Evolutionary conservation across 192 early-diverging fungal genomes (phyloP).

Genomic region (Thamnidium elegans): DNA sequence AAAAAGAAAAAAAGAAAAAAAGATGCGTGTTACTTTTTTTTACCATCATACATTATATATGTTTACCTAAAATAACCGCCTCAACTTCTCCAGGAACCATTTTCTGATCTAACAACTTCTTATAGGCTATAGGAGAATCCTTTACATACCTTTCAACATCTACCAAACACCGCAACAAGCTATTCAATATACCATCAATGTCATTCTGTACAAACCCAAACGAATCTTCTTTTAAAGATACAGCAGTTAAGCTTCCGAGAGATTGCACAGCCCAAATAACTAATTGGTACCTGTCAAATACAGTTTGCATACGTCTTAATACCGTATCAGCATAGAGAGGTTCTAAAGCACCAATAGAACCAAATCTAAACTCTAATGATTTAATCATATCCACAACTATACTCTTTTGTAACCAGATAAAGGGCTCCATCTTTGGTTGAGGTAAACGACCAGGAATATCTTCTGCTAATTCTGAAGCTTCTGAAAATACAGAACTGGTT

Average conservation of each 20-base stretch:
- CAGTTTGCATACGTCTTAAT: constrained; percentile 7
- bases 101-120: background rate
- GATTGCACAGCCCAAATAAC: constrained; percentile 31
- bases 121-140: constrained; percentile 10
- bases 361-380: background rate
- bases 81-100: constrained; percentile 2
- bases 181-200: constrained; percentile 27
- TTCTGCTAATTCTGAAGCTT: background rate
- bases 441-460: background rate
- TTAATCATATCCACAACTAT: background rate
- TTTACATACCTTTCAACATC: constrained; percentile 17
- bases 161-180: constrained; percentile 22
- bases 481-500: background rate
- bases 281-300: constrained; percentile 20
- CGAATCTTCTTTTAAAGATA: constrained; percentile 29
- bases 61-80: constrained; percentile 17
- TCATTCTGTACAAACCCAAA: constrained; percentile 35
- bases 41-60: background rate
- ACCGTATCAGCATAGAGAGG: background rate
- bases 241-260: constrained; percentile 24
- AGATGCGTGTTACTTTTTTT: background rate
- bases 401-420: background rate
- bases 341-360: background rate
- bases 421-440: background rate
- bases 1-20: background rate